Base-by-base conservation (phyloP, 306 rosid species). In the Cucurbita argyrosperma region DNA sequence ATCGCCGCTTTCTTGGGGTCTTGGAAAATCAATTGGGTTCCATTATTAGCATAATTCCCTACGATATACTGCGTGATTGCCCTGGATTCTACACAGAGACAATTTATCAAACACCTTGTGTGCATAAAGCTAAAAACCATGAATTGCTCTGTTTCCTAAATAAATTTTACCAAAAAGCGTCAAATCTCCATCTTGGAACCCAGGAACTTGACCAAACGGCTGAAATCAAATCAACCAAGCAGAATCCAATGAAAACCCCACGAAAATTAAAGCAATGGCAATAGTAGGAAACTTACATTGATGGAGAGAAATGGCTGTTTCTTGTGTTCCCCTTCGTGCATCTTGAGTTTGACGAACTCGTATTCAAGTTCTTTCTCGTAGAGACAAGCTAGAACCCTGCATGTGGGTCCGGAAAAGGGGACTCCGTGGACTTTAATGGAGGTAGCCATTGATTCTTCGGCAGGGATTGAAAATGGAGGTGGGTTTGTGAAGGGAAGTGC, bases 131-230 rank as follows among this genome's bases (percentile, higher is more conserved):
- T 1, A 53, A n/a, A 0, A 53, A 53, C 57, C 19, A 53, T 2
- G 57, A 53, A 6, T 53, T 21, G 21, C 8, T 51, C 6, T 14
- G 55, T 51, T 51, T 50, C 1, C 8, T 1, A 16, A 16, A 7
- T 6, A 8, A 53, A 45, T 0, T 18, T 78, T 84, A 91, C 92
- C 96, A 74, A 87, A 86, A 61, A 89, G 89, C 65, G 80, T 75
- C 55, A 87, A 72, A 61, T 86, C 91, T 82, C 88, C 96, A 71
- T 87, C 87, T 83, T 89, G 88, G 50, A 86, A 82, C 0, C 82
- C 96, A 13, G 97, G 96, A 80, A 92, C 80, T 80, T 86, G 91
- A 71, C 96, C 93, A 76, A 89, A 89, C 42, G 97, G 97, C 96
- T 90, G 84, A 76, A 60, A 60, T 60, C 57, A 53, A n/a, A 53